Base-by-base conservation (phyloP, 2,329 filamentous ascomycete species). In the Exophiala dermatitidis region DNA sequence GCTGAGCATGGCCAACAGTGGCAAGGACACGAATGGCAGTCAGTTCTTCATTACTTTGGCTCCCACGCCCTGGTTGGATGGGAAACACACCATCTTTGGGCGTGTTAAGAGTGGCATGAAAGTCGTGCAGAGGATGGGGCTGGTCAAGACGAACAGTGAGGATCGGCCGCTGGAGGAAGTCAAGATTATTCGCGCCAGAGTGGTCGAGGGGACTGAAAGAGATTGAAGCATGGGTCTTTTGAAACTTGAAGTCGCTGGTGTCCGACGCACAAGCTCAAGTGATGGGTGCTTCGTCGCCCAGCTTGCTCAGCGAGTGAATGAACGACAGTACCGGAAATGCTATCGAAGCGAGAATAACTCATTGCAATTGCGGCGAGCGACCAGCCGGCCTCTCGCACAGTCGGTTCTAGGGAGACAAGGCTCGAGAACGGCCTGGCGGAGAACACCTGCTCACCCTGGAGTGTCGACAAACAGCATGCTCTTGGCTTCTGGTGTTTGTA, bases 1-100 rank as follows among this genome's bases (percentile, higher is more conserved):
- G n/a, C 74, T 98, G 63, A 90, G 84, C 72, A 98, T 98, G 93
- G 93, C 93, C 55, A 98, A 98, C 72, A 83, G 84, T 10, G 93
- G 93, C 0, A 88, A 88, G 5, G 83, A 97, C 69, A 95, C 91
- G 34, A 97, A 97, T 69, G 91, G 91, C 26, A 88, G 83, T 54
- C 93, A 97, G 72, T 98, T 97, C 72, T 97, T 97, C 68, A 83
- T 98, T 62, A 97, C 93, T 0, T 77, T 97, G 33, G 91, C 90
- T 5, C 91, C 91, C 3, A 91, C 93, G 10, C 93, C 93, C 0
- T 97, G 91, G 91, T 73, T 98, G 55, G 93, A 98, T 71, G 90
- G 90, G 26, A 96, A 95, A 71, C 91, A 98, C 69, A 95, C 90
- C 7, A 94, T 98, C 62, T 98, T 98, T 67, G 93, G 93, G 1